A percentile compares a stretch with the other conserved stretches of the same genome.
These are phyloP conservation scores for Tolypocladium inflatum DNA, from an alignment of 2,329 filamentous ascomycete genomes.

Conservation along the genomic window DNA sequence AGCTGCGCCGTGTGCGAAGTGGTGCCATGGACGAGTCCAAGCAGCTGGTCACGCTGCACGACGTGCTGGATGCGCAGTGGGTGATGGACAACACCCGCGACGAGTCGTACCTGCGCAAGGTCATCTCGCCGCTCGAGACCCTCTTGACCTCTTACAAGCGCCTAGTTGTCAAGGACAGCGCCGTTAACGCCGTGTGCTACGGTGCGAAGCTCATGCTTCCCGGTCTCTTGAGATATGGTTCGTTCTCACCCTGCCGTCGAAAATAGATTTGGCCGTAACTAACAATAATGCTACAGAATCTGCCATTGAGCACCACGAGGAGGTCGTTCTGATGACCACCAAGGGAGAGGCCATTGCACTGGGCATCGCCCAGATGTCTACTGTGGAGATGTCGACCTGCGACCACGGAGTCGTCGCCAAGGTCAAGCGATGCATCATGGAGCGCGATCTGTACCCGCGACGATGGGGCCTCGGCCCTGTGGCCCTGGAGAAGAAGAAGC, in stretches of 20 bases:
- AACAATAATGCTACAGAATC: slow-evolving; percentile 47
- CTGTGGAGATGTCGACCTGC: slow-evolving; percentile 91
- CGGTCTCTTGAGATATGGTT: slow-evolving; percentile 83
- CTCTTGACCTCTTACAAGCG: slow-evolving; percentile 91
- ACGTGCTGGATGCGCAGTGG: slow-evolving; percentile 87
- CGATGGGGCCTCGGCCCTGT: slow-evolving; percentile 94
- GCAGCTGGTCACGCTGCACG: slow-evolving; percentile 82
- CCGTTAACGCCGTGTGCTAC: slow-evolving; percentile 94
- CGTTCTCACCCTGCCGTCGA: slow-evolving; percentile 17
- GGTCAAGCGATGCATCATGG: slow-evolving; percentile 99
- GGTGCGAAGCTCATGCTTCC: slow-evolving; percentile 99
- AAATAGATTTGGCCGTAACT: slow-evolving; percentile 5
- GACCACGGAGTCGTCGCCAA: slow-evolving; percentile 97
- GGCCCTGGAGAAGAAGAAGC: slow-evolving; percentile 97
- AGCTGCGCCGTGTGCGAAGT: slow-evolving; percentile 84
- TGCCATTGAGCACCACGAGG: slow-evolving; percentile 88
- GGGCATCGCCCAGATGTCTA: slow-evolving; percentile 95
- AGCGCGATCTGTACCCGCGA: slow-evolving; percentile 93
- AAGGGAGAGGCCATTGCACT: slow-evolving; percentile 98
- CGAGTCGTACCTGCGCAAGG: slow-evolving; percentile 81
- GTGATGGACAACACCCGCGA: slow-evolving; percentile 91
- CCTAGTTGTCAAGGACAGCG: slow-evolving; percentile 79
- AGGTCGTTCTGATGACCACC: slow-evolving; percentile 96
- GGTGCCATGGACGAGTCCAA: slow-evolving; percentile 92
- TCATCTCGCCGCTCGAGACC: slow-evolving; percentile 88